Base-by-base conservation (phyloP, 495 filamentous ascomycete species). In the Hyphodiscus hymeniophilus region DNA sequence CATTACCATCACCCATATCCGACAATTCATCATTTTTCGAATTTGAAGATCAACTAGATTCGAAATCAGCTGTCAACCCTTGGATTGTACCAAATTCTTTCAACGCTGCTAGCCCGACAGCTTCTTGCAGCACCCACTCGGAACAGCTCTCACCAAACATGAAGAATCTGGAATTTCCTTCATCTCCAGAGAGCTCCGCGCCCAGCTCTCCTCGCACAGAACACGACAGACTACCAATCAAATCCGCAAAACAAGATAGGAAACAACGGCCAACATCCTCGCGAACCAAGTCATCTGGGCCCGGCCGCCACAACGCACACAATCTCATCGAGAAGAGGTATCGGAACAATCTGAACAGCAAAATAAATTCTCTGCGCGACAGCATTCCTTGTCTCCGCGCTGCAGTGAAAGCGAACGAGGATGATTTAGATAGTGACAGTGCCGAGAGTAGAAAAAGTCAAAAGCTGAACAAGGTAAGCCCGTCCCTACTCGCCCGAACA, bases 311-410 rank as follows among this genome's bases (percentile, higher is more conserved):
- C 23, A 50, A 42, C 23, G 67, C 68, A 10, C 71, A 74, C 58
- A 74, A 74, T 55, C 65, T 72, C 59, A 73, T 74, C 48, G 71
- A 74, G 55, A 74, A 73, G 52, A 66, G 68, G 21, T 74, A 74
- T 55, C 68, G 71, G 43, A 73, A 70, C 45, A 74, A 74, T 56
- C 69, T 74, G 68, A 74, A 74, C 48, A 66, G 67, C 58, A 74
- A 74, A 45, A 72, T 74, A 46, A 61, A 71, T 4, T 58, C 71
- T 0, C 56, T 74, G 22, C 68, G 71, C 42, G 62, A 72, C 38
- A 68, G 64, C 13, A 69, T 72, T 47, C 62, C 62, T 13, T 34
- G 47, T 50, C 47, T 50, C 28, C 36, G 35, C 30, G 34, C 39
- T 18, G 31, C 38, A 34, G 17, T 7, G 38, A 43, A 36, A 30